Conservation (phyloP, 805 yeast species). For the Metschnikowia peoriensis region DNA sequence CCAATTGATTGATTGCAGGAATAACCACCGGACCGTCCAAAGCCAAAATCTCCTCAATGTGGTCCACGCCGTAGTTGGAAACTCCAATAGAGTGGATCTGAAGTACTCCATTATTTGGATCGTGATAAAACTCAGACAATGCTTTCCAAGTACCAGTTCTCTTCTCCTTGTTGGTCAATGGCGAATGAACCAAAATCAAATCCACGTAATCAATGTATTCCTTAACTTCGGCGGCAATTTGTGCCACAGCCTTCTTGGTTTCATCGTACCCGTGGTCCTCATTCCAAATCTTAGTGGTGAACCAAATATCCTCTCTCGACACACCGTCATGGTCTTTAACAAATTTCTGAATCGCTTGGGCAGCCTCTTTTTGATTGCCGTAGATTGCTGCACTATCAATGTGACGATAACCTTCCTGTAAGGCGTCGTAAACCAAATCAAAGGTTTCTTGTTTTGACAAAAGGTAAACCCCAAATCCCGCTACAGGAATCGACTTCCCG, state of each 20-base stretch:
- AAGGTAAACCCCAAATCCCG: conserved; percentile 56
- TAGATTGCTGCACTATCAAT: conserved; percentile 72
- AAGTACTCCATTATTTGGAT: conserved; percentile 50
- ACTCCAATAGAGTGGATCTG: conserved; percentile 70
- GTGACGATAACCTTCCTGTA: conserved; percentile 68
- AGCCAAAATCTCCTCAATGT: conserved; percentile 55
- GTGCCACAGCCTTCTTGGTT: conserved; percentile 58
- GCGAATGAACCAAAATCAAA: conserved; percentile 51
- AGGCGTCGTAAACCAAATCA: conserved; percentile 53
- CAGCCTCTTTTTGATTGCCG: conserved; percentile 60
- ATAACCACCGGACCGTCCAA: conserved; percentile 49
- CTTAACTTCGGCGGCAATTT: conserved; percentile 51
- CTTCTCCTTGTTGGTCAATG: conserved; percentile 34
- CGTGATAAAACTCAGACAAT: conserved; percentile 65
- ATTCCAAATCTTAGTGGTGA: conserved; percentile 35
- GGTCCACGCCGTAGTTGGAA: conserved; percentile 65
- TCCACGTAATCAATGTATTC: conserved; percentile 37
- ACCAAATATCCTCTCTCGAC: conserved; percentile 34
- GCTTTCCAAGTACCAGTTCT: conserved; percentile 69
- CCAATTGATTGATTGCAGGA: conserved; percentile 79
- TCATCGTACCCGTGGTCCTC: conserved; percentile 41
- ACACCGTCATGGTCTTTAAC: conserved; percentile 37
- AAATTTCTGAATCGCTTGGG: conserved; percentile 56
- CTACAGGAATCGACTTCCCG: conserved; percentile 53
- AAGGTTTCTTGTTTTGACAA: conserved; percentile 38